These are phyloP conservation scores for Fusarium sp. DNA, from an alignment of 2,329 filamentous ascomycete species.

Conservation along the genomic window DNA sequence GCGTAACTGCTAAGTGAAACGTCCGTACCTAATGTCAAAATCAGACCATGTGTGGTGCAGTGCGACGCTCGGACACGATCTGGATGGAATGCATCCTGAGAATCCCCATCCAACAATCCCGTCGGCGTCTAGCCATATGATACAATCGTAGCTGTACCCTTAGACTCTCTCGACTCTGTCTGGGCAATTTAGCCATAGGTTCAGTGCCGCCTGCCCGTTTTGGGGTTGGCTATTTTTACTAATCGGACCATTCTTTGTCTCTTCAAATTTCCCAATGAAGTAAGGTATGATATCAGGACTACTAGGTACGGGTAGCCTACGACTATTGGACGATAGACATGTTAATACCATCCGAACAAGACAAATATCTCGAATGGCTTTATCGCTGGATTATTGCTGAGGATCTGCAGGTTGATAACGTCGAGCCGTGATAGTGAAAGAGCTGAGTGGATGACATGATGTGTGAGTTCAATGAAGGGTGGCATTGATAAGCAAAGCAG, in stretches of 20 bases:
- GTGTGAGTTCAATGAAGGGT: neutral
- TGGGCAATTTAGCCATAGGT: constrained; percentile 1
- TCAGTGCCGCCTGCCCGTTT: constrained; percentile 20
- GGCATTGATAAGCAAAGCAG: constrained; percentile 2
- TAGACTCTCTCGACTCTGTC: no score
- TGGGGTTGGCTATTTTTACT: constrained; percentile 20
- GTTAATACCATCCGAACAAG: neutral
- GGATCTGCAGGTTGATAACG: neutral
- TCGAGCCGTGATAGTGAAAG: neutral
- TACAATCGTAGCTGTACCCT: neutral
- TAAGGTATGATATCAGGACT: neutral
- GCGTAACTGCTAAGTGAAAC: constrained; percentile 23
- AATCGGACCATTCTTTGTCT: constrained; percentile 24
- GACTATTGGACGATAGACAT: neutral
- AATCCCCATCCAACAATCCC: constrained; percentile 9
- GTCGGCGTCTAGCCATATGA: neutral
- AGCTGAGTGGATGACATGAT: neutral
- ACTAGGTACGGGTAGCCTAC: neutral
- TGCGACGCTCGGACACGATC: constrained; percentile 19
- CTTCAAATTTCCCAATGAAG: constrained; percentile 26
- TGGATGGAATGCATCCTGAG: neutral
- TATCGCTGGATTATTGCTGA: neutral
- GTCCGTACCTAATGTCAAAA: constrained; percentile 12
- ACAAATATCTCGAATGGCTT: neutral
- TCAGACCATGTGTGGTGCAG: constrained; percentile 21